Conservation (phyloP, 805 yeast species). For the Ogataea allantospora region DNA sequence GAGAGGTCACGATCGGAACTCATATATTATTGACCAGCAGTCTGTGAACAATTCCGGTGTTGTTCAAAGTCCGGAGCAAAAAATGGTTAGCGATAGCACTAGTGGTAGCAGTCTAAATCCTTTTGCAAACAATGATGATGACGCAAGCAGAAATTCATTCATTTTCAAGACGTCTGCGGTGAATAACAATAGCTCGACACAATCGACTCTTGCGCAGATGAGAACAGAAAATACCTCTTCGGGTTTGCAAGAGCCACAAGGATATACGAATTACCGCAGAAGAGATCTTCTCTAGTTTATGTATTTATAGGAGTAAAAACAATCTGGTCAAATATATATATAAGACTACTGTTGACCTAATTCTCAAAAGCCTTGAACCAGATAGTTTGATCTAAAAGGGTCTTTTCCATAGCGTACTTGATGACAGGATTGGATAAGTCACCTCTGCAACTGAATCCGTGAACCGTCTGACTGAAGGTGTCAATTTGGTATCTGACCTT, state of each 20-base stretch:
- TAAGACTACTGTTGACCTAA: no score
- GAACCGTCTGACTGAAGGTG: slow-evolving; percentile 60
- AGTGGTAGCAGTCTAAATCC: slow-evolving; percentile 19
- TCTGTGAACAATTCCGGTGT: slow-evolving; percentile 26
- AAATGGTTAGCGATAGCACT: slow-evolving; percentile 22
- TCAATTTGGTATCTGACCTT: slow-evolving; percentile 58
- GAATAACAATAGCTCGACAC: slow-evolving; percentile 10
- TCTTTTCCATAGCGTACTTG: slow-evolving; percentile 66
- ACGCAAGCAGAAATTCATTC: slow-evolving; percentile 20
- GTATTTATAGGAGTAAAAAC: slow-evolving; percentile 4
- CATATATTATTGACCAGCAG: slow-evolving; percentile 33
- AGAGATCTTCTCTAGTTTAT: slow-evolving; percentile 15
- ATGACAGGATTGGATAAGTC: slow-evolving; percentile 54
- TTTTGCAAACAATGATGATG: slow-evolving; percentile 18
- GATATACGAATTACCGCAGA: slow-evolving; percentile 15
- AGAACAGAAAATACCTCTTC: slow-evolving; percentile 7
- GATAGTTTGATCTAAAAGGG: slow-evolving; percentile 46
- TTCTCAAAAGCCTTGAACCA: slow-evolving; percentile 31
- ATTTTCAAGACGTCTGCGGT: slow-evolving; percentile 16
- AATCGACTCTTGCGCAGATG: slow-evolving; percentile 8
- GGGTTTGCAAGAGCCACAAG: slow-evolving; percentile 4
- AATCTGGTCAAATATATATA: background rate
- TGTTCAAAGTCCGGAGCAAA: slow-evolving; percentile 19
- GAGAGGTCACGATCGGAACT: slow-evolving; percentile 53
- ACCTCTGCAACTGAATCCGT: slow-evolving; percentile 83